phyloP scores from a whole-genome alignment of 2,329 filamentous ascomycete genomes.

The Fusarium dimerum region DNA sequence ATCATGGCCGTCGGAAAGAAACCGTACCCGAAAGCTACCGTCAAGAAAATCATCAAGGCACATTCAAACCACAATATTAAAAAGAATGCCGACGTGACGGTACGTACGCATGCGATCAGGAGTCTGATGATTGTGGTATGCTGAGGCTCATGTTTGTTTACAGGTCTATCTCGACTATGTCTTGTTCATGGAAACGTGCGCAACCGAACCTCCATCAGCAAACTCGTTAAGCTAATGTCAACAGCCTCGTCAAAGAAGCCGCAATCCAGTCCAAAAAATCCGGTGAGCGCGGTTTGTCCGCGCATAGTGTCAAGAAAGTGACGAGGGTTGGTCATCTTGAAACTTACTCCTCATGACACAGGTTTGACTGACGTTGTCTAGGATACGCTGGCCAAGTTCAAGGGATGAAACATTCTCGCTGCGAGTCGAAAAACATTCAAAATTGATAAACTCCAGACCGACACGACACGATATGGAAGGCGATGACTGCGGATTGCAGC shows the following conservation, averaged over 20 bases:
- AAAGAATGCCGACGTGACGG: slow-evolving; percentile 84
- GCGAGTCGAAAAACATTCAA: not conserved
- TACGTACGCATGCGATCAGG: slow-evolving; percentile 51
- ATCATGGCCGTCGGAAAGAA: slow-evolving; percentile 58
- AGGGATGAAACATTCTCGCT: slow-evolving; percentile 50
- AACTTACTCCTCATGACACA: not conserved
- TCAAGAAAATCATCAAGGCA: slow-evolving; percentile 89
- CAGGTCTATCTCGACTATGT: slow-evolving; percentile 85
- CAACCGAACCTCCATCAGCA: not conserved
- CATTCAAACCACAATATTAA: slow-evolving; percentile 78
- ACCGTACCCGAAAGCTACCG: slow-evolving; percentile 77
- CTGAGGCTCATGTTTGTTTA: slow-evolving; percentile 26
- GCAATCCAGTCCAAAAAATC: slow-evolving; percentile 73
- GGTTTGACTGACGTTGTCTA: slow-evolving; percentile 33
- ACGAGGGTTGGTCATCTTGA: slow-evolving; percentile 59
- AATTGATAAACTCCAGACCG: not conserved
- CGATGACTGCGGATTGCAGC: too few species aligned
- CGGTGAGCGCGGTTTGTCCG: slow-evolving; percentile 73
- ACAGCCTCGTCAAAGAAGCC: slow-evolving; percentile 77
- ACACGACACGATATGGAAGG: too few species aligned
- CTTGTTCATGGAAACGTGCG: slow-evolving; percentile 72
- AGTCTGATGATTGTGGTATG: slow-evolving; percentile 10
- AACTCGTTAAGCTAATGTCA: not conserved
- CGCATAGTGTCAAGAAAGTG: slow-evolving; percentile 74
- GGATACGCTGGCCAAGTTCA: slow-evolving; percentile 69